Evolutionary conservation across 116 monocot genomes (phyloP).

Genomic region (Trichopus zeylanicus): DNA sequence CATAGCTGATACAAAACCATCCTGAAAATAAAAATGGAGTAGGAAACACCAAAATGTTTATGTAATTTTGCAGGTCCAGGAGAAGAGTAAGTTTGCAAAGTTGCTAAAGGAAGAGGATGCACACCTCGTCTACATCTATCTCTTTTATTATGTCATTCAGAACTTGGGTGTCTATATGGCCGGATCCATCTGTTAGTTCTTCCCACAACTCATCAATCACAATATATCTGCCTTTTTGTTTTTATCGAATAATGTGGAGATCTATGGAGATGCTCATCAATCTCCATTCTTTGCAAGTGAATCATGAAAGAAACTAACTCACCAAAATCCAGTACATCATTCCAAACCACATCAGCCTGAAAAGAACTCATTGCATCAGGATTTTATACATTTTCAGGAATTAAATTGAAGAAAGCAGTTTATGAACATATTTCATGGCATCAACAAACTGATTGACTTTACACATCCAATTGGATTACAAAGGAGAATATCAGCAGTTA

Average conservation of each 20-base stretch:
- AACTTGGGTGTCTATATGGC: conserved; percentile 28
- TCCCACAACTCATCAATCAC: conserved; percentile 54
- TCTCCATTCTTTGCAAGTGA: conserved; percentile 58
- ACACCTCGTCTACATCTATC: conserved; percentile 69
- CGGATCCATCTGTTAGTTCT: conserved; percentile 31
- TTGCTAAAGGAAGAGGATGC: not conserved
- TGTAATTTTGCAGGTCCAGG: not conserved
- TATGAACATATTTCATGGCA: not conserved
- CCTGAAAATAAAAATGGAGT: conserved; percentile 11
- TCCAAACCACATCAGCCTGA: conserved; percentile 75
- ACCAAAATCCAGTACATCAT: conserved; percentile 63
- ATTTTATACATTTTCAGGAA: not conserved
- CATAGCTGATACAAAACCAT: conserved; percentile 33
- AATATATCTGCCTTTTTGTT: conserved; percentile 57
- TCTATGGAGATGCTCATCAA: conserved; percentile 50
- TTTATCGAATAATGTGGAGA: conserved; percentile 67
- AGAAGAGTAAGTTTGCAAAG: not conserved
- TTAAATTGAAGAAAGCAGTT: not conserved
- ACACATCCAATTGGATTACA: too few relatives aligned
- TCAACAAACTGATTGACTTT: not conserved
- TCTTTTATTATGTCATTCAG: conserved; percentile 44
- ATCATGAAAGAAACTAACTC: conserved; percentile 69
- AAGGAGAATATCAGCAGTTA: too few relatives aligned
- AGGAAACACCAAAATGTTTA: not conserved
- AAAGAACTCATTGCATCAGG: not conserved